These are phyloP conservation scores for Amaranthus hypochondriacus DNA, from an alignment of 148 eudicot genomes.

Conservation along the genomic window DNA sequence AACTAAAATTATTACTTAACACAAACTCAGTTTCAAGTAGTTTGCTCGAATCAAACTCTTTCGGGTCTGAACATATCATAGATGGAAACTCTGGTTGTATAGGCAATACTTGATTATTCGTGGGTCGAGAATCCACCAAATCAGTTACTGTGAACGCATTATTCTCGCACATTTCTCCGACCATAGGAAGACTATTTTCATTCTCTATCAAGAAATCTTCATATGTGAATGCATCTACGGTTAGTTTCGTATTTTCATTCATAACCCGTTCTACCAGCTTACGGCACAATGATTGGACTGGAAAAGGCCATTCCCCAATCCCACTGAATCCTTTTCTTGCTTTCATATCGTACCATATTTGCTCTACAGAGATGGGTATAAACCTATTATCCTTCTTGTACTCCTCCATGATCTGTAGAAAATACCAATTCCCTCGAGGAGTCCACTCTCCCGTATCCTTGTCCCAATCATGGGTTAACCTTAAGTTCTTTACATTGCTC, in stretches of 20 bases:
- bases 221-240: conserved; percentile 33
- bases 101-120: conserved; percentile 15
- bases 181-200: neutral
- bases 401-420: conserved; percentile 56
- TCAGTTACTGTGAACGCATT: conserved; percentile 3
- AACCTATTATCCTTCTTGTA: conserved; percentile 29
- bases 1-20: too few relatives aligned
- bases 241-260: conserved; percentile 35
- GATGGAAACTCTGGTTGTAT: conserved; percentile 18
- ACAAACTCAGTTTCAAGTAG: neutral
- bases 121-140: conserved; percentile 6
- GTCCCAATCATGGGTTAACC: conserved; percentile 76
- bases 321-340: conserved; percentile 31
- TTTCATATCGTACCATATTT: conserved; percentile 88
- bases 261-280: conserved; percentile 39
- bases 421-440: conserved; percentile 67
- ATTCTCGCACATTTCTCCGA: conserved; percentile 8
- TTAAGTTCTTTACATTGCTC: conserved; percentile 19
- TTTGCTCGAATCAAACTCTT: conserved; percentile 1
- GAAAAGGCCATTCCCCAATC: conserved; percentile 60
- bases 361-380: conserved; percentile 58
- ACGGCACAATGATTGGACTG: conserved; percentile 42
- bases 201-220: conserved; percentile 5
- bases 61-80: conserved; percentile 19
- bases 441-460: conserved; percentile 57